A percentile compares a stretch with the other conserved stretches of the same genome.
These are phyloP conservation scores for Naganishia sp. DNA, from an alignment of 1,284 basidiomycete genomes.

Conservation along the genomic window DNA sequence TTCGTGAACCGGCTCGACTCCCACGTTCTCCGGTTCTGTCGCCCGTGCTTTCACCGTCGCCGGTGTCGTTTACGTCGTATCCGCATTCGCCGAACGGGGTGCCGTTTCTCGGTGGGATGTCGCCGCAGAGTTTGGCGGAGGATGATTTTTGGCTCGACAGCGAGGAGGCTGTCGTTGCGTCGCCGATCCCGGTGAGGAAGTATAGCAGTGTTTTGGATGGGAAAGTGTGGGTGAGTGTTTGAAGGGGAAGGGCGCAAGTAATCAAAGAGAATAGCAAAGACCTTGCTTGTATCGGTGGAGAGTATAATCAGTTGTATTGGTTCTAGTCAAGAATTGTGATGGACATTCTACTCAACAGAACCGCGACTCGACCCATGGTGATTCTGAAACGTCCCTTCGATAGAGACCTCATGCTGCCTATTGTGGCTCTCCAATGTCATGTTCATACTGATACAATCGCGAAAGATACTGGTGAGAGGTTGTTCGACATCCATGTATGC, in stretches of 20 bases:
- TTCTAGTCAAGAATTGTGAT: not conserved
- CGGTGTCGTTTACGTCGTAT: conserved; percentile 9
- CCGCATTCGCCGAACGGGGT: not conserved
- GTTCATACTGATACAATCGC: too few relatives aligned
- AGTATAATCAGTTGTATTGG: conserved; percentile 3
- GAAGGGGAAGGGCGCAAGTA: not conserved
- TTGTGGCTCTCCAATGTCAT: too few relatives aligned
- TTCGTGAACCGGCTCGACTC: not conserved
- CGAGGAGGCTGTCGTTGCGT: not conserved
- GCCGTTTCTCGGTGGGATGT: not conserved
- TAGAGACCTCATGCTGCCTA: too few relatives aligned
- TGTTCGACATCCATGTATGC: too few relatives aligned
- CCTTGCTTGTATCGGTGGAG: not conserved
- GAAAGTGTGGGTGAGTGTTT: conserved; percentile 11
- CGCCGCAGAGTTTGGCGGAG: not conserved
- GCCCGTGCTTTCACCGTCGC: not conserved
- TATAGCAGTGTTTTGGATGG: conserved; percentile 24
- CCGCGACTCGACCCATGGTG: too few relatives aligned
- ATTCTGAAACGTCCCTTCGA: too few relatives aligned
- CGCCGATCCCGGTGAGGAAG: not conserved
- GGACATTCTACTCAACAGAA: not conserved
- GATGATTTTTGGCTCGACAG: conserved; percentile 4
- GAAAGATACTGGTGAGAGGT: too few relatives aligned
- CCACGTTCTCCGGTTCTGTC: not conserved
- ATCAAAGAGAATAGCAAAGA: not conserved